Evolutionary conservation across 2,329 filamentous ascomycete genomes (phyloP).

Genomic region (Aspergillus eucalypticola): DNA sequence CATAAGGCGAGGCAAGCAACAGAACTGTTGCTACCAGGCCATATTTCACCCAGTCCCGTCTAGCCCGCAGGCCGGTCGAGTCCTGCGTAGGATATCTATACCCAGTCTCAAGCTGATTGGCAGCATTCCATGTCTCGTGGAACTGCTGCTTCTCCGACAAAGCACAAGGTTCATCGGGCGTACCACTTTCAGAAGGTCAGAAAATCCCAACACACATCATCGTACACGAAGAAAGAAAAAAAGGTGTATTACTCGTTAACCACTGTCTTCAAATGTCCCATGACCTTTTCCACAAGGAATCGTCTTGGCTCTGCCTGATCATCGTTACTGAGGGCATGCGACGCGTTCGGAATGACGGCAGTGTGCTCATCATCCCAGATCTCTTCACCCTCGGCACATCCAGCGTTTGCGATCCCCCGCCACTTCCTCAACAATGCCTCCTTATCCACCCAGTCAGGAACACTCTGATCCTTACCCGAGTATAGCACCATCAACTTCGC

Average conservation of each 20-base stretch:
- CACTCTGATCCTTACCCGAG: constrained; percentile 49
- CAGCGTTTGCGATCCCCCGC: constrained; percentile 40
- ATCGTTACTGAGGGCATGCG: constrained; percentile 39
- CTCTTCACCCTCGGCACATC: constrained; percentile 24
- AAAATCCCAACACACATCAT: too few relatives aligned
- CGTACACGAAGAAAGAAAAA: background rate
- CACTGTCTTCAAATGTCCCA: constrained; percentile 24
- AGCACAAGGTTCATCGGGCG: too few relatives aligned
- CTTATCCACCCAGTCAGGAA: constrained; percentile 51
- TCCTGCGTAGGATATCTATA: too few relatives aligned
- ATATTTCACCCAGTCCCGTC: too few relatives aligned
- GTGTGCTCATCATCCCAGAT: constrained; percentile 52
- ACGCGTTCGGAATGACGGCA: constrained; percentile 47
- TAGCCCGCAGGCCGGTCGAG: too few relatives aligned
- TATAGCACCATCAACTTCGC: constrained; percentile 49
- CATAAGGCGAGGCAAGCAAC: too few relatives aligned
- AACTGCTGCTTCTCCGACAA: too few relatives aligned
- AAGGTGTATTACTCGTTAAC: background rate
- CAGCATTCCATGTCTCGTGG: too few relatives aligned
- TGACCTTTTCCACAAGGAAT: constrained; percentile 29
- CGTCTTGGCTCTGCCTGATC: constrained; percentile 33
- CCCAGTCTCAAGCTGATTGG: too few relatives aligned
- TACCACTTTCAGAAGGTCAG: too few relatives aligned
- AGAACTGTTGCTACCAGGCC: too few relatives aligned
- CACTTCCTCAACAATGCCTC: constrained; percentile 44